Conservation (phyloP, 306 rosid species). For the Bauhinia variegata region DNA sequence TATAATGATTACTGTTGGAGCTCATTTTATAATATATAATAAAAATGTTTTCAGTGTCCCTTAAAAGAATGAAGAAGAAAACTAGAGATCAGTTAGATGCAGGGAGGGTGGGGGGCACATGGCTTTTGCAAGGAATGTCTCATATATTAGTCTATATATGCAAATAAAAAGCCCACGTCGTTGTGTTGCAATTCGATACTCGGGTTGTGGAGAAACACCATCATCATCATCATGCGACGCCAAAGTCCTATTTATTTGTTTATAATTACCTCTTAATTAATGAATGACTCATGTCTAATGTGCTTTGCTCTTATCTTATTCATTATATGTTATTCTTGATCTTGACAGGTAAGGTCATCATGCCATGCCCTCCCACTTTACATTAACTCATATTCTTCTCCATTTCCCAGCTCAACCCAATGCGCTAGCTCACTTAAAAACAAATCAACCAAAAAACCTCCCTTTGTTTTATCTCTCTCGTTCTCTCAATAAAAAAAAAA, state of each 20-base stretch:
- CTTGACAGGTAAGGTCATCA: conserved; percentile 76
- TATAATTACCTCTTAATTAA: conserved; percentile 58
- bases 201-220: conserved; percentile 67
- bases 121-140: conserved; percentile 61
- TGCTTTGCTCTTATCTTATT: conserved; percentile 30
- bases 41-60: too few relatives aligned
- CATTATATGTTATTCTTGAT: conserved; percentile 49
- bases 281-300: conserved; percentile 44
- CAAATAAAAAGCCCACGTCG: conserved; percentile 66
- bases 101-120: conserved; percentile 84
- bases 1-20: too few relatives aligned
- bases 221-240: conserved; percentile 81
- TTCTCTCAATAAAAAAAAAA: neutral
- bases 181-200: conserved; percentile 63
- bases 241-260: conserved; percentile 59
- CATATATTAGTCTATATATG: neutral
- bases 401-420: conserved; percentile 38
- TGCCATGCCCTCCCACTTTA: conserved; percentile 85
- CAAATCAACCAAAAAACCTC: conserved; percentile 58
- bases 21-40: too few relatives aligned
- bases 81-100: conserved; percentile 12
- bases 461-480: conserved; percentile 53
- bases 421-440: conserved; percentile 42
- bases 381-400: conserved; percentile 43
- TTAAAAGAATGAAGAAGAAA: neutral